Percentiles rank a stretch among this genome's conserved stretches.
Evolutionary conservation across 495 filamentous ascomycete genomes (phyloP).

Genomic region (Neurospora sp.): DNA sequence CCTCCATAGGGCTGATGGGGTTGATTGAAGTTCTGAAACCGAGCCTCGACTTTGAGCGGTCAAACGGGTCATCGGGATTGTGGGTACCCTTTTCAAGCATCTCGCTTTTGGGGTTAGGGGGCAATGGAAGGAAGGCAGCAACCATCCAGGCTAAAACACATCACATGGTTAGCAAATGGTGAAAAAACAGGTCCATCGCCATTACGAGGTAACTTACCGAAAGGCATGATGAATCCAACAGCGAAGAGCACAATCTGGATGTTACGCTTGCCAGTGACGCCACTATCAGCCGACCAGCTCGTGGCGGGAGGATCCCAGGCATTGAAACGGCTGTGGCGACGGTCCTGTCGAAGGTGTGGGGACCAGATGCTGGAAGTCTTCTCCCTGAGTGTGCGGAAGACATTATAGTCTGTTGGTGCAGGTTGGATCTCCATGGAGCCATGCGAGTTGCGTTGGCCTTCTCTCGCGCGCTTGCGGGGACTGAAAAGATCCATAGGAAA

Average conservation of each 20-base stretch:
- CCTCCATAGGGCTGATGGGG: slow-evolving; percentile 34
- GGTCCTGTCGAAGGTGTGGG: slow-evolving; percentile 61
- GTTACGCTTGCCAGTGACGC: slow-evolving; percentile 58
- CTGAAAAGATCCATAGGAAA: slow-evolving; percentile 41
- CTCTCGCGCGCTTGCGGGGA: slow-evolving; percentile 39
- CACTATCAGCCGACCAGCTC: slow-evolving; percentile 48
- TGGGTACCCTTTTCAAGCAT: slow-evolving; percentile 27
- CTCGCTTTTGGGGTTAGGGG: slow-evolving; percentile 39
- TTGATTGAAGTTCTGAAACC: slow-evolving; percentile 18
- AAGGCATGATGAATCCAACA: slow-evolving; percentile 75
- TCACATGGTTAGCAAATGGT: slow-evolving; percentile 1
- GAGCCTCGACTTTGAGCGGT: slow-evolving; percentile 32
- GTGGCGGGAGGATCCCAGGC: slow-evolving; percentile 63
- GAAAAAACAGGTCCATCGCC: background rate
- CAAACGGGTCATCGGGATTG: slow-evolving; percentile 14
- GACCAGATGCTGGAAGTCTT: slow-evolving; percentile 57
- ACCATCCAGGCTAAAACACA: slow-evolving; percentile 65
- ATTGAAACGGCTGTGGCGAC: slow-evolving; percentile 42
- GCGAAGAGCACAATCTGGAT: slow-evolving; percentile 81
- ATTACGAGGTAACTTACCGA: slow-evolving; percentile 43
- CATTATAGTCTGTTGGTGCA: slow-evolving; percentile 15
- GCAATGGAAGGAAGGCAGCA: slow-evolving; percentile 73
- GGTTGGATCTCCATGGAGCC: slow-evolving; percentile 25
- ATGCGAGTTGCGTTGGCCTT: slow-evolving; percentile 15
- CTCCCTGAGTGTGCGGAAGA: slow-evolving; percentile 23